phyloP scores from a whole-genome alignment of 306 rosid genomes.

The Rosa chinensis region DNA sequence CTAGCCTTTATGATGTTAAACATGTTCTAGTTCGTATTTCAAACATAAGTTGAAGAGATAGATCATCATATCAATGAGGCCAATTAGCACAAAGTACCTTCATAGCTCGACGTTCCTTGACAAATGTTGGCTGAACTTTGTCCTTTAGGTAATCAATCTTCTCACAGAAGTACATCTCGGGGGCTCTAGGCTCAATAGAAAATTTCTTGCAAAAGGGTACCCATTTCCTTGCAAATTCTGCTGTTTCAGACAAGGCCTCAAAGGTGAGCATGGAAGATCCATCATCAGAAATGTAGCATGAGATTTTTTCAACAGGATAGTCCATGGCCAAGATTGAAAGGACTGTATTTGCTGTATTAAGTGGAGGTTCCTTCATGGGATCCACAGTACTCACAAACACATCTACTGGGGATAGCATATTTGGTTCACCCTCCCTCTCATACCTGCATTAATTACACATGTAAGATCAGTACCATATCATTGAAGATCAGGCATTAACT shows the following conservation, averaged over 20 bases:
- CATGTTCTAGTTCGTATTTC: neutral
- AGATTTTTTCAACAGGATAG: constrained; percentile 83
- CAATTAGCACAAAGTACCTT: constrained; percentile 48
- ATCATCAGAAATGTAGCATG: constrained; percentile 92
- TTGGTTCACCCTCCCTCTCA: constrained; percentile 89
- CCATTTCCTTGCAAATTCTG: constrained; percentile 93
- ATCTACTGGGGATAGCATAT: constrained; percentile 79
- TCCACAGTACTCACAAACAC: constrained; percentile 96
- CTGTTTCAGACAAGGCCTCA: constrained; percentile 82
- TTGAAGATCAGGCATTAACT: neutral
- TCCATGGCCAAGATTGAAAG: constrained; percentile 92
- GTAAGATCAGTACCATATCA: neutral
- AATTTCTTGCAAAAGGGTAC: constrained; percentile 95
- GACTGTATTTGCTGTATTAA: constrained; percentile 82
- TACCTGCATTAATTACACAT: constrained; percentile 46
- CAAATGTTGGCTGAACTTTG: constrained; percentile 96
- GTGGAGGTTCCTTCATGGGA: constrained; percentile 96
- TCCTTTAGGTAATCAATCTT: constrained; percentile 92
- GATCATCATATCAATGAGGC: neutral
- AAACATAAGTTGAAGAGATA: neutral
- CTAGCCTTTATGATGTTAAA: neutral
- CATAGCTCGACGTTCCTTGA: constrained; percentile 93
- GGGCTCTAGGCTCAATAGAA: constrained; percentile 80
- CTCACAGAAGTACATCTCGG: constrained; percentile 83
- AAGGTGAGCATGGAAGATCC: constrained; percentile 96